A percentile compares a stretch with the other conserved stretches of the same genome.
These are phyloP conservation scores for Lodderomyces metapsilosis DNA, from an alignment of 1,139 yeast genomes.

Conservation along the genomic window DNA sequence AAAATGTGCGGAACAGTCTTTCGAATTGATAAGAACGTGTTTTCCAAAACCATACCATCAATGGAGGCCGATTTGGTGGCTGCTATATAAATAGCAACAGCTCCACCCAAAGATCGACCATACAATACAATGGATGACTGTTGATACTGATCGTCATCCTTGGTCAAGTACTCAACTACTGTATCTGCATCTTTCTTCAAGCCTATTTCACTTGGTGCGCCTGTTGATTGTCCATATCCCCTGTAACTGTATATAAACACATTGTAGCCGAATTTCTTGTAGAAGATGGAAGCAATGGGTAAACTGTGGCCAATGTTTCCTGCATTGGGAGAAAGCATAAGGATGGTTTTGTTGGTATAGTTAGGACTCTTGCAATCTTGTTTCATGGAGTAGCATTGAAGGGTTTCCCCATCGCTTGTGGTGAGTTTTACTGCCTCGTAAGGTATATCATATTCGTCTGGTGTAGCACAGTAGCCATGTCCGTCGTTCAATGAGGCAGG, in stretches of 20 bases:
- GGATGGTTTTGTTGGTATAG: slow-evolving; percentile 64
- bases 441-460: slow-evolving; percentile 68
- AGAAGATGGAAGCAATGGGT: slow-evolving; percentile 77
- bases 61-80: slow-evolving; percentile 50
- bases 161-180: slow-evolving; percentile 56
- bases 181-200: slow-evolving; percentile 80
- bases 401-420: slow-evolving; percentile 64
- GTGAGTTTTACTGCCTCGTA: slow-evolving; percentile 60
- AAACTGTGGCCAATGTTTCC: slow-evolving; percentile 94
- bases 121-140: slow-evolving; percentile 63
- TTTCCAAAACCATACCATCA: slow-evolving; percentile 73
- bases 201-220: slow-evolving; percentile 74
- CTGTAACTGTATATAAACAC: slow-evolving; percentile 86
- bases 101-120: slow-evolving; percentile 94
- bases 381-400: slow-evolving; percentile 44
- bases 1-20: slow-evolving; percentile 82
- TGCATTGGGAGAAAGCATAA: slow-evolving; percentile 88
- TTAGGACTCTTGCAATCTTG: slow-evolving; percentile 43
- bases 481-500: slow-evolving; percentile 84
- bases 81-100: slow-evolving; percentile 84
- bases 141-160: slow-evolving; percentile 52
- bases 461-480: slow-evolving; percentile 72
- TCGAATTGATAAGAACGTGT: slow-evolving; percentile 76
- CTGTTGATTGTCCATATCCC: slow-evolving; percentile 88
- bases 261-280: slow-evolving; percentile 63